Base-by-base conservation (phyloP, 2,329 filamentous ascomycete species). In the Mollisia scopiformis region DNA sequence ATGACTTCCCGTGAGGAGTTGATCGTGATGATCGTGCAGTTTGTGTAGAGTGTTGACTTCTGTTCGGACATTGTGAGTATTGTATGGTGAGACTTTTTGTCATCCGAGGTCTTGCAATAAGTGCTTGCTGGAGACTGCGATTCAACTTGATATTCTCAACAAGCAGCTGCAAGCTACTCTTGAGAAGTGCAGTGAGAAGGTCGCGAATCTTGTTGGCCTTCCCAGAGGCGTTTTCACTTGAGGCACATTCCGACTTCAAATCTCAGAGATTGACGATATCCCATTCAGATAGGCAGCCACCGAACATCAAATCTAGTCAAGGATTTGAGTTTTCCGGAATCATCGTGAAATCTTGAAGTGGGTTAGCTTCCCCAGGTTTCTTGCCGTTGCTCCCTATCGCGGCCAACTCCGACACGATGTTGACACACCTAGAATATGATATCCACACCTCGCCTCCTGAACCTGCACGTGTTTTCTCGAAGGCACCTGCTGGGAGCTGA, bases 21-120 rank as follows among this genome's bases (percentile, higher is more conserved):
- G 64, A 84, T 73, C 0, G 82, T 84, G 64, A 84, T 78, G 59
- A 85, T 79, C 2, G 80, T 83, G 8, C 78, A 81, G 65, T 82
- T 73, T 1, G 73, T 76, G 63, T 82, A 82, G 0, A 84, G 71
- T 10, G 62, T 64, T 41, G 53, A 59, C 11, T 51, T 59, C 52
- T 14, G 27, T 16, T 35, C 33, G n/a, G 56, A 1, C 62, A 64
- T 64, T n/a, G 37, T 60, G 30, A 28, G 41, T 41, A 8, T 13
- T 28, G 37, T 49, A n/a, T n/a, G n/a, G n/a, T n/a, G n/a, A n/a
- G n/a, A n/a, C n/a, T n/a, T n/a, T n/a, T n/a, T n/a, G n/a, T n/a
- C n/a, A n/a, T n/a, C n/a, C n/a, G n/a, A n/a, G n/a, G n/a, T n/a
- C n/a, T n/a, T n/a, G n/a, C n/a, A n/a, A n/a, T n/a, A n/a, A n/a